These are phyloP conservation scores for Striga hermonthica DNA, from an alignment of 305 asterid genomes.

Conservation along the genomic window DNA sequence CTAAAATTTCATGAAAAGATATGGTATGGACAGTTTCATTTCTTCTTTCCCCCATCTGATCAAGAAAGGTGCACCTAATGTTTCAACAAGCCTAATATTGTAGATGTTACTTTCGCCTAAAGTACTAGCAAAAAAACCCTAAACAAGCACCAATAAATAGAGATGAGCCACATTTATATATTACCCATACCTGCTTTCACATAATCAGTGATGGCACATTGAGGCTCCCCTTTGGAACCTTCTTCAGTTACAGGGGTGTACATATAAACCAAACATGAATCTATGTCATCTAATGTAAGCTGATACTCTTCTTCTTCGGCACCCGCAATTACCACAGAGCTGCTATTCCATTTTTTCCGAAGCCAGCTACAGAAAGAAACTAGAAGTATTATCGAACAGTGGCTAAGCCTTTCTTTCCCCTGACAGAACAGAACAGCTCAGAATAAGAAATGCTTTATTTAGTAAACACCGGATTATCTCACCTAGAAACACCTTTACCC, in stretches of 20 bases:
- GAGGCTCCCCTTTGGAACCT: conserved; percentile 98
- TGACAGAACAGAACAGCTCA: conserved; percentile 7
- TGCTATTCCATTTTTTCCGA: conserved; percentile 87
- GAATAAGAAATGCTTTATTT: conserved; percentile 24
- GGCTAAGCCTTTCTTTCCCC: conserved; percentile 12
- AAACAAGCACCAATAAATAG: conserved; percentile 6
- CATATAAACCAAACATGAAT: conserved; percentile 90
- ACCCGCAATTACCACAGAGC: conserved; percentile 82
- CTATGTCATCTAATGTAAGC: conserved; percentile 76
- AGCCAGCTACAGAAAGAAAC: conserved; percentile 66
- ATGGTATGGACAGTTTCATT: too few species aligned
- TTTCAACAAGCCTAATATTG: too few species aligned
- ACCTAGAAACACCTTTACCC: conserved; percentile 96
- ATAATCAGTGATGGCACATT: conserved; percentile 89
- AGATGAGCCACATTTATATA: conserved; percentile 21
- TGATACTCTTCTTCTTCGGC: conserved; percentile 88
- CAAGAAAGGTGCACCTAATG: too few species aligned
- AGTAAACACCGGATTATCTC: conserved; percentile 32
- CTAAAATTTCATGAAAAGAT: too few species aligned
- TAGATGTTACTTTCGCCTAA: neutral
- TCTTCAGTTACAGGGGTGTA: conserved; percentile 95
- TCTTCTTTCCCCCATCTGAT: too few species aligned
- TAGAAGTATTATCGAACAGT: conserved; percentile 18
- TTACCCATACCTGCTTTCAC: conserved; percentile 75
- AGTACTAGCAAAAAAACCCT: neutral